Conservation (phyloP, 2,329 filamentous ascomycete species). For the Chaetomiaceae sp. region DNA sequence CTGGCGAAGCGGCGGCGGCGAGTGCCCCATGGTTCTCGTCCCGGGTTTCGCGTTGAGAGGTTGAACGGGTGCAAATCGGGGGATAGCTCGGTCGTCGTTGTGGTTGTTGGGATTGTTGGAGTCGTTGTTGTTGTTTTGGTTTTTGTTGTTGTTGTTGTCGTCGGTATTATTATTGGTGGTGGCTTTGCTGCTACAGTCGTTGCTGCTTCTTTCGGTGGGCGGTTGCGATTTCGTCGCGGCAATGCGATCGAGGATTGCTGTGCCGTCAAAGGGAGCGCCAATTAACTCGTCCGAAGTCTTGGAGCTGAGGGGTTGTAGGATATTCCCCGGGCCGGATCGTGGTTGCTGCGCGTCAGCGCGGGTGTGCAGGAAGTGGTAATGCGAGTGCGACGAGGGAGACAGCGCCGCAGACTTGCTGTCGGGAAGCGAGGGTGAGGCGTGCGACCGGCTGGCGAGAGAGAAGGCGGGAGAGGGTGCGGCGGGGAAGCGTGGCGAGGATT, state of each 20-base stretch:
- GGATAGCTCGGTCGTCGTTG: constrained; percentile 24
- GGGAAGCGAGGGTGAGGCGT: constrained; percentile 45
- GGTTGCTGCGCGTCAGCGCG: constrained; percentile 18
- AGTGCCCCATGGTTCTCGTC: constrained; percentile 46
- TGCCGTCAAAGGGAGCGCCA: constrained; percentile 62
- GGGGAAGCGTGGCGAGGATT: constrained; percentile 44
- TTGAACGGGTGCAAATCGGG: constrained; percentile 30
- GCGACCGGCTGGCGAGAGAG: constrained; percentile 34
- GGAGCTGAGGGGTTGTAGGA: constrained; percentile 36
- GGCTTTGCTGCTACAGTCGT: background rate
- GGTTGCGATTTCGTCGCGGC: constrained; percentile 48
- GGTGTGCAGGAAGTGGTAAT: constrained; percentile 11
- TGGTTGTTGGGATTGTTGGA: background rate
- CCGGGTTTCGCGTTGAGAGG: constrained; percentile 51
- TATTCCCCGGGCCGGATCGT: constrained; percentile 16
- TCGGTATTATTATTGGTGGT: background rate
- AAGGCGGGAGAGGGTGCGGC: constrained; percentile 21
- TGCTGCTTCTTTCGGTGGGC: constrained; percentile 23
- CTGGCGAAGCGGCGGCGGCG: constrained; percentile 56
- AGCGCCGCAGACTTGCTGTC: constrained; percentile 43
- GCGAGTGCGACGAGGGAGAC: constrained; percentile 17
- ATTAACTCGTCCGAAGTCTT: constrained; percentile 56
- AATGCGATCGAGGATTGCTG: constrained; percentile 56
- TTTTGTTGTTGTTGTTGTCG: background rate
- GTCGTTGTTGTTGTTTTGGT: background rate